Percentiles rank a stretch among this genome's conserved stretches.
phyloP scores from a whole-genome alignment of 2,329 filamentous ascomycete genomes.

The Elsinoe fawcettii region DNA sequence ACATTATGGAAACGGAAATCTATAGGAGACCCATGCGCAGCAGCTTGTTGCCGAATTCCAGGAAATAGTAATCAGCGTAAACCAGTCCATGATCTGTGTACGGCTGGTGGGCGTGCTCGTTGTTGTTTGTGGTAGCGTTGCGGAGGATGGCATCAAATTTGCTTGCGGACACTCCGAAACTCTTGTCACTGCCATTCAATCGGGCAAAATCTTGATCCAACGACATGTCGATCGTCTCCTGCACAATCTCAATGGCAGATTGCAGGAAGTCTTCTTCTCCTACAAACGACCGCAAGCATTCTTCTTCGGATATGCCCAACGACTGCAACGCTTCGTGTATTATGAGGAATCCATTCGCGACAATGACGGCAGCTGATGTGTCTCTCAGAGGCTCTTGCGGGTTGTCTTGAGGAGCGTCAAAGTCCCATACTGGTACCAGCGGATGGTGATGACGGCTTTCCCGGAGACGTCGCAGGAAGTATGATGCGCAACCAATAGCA shows the following conservation, averaged over 20 bases:
- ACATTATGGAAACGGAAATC: neutral
- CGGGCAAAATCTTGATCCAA: neutral
- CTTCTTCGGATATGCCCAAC: neutral
- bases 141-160: conserved; percentile 40
- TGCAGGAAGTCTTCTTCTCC: conserved; percentile 18
- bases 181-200: neutral
- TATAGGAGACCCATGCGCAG: conserved; percentile 24
- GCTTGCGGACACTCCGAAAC: conserved; percentile 24
- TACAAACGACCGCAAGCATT: too few species aligned
- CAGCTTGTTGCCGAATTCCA: conserved; percentile 43
- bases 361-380: conserved; percentile 35
- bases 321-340: conserved; percentile 27
- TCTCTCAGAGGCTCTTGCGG: conserved; percentile 25
- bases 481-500: conserved; percentile 39
- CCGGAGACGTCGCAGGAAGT: conserved; percentile 38
- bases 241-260: neutral
- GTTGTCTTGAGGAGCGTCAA: conserved; percentile 41
- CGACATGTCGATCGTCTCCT: conserved; percentile 1
- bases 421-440: conserved; percentile 44
- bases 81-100: conserved; percentile 43
- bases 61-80: conserved; percentile 44
- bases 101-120: conserved; percentile 37
- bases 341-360: conserved; percentile 36
- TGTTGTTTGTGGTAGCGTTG: conserved; percentile 43
- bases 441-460: conserved; percentile 22